Evolutionary conservation across 1,139 yeast species (phyloP).

Genomic region (Protomyces pachydermus): DNA sequence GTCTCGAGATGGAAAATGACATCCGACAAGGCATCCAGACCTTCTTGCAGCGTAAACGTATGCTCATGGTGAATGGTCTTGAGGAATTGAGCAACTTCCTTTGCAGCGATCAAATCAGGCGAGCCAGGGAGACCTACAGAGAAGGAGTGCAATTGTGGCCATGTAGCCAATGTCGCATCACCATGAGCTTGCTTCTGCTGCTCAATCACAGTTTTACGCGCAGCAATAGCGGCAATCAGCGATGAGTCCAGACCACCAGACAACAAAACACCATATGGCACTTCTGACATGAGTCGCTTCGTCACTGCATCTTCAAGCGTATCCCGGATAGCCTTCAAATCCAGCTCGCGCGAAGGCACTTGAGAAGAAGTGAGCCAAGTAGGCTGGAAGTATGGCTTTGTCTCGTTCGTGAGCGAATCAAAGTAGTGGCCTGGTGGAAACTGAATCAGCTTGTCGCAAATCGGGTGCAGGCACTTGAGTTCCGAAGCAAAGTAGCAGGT

Average conservation of each 20-base stretch:
- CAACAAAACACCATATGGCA: conserved; percentile 91
- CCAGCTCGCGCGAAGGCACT: conserved; percentile 71
- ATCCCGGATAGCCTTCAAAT: conserved; percentile 65
- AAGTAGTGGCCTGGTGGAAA: conserved; percentile 99
- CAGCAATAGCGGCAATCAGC: conserved; percentile 91
- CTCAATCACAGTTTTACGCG: conserved; percentile 70
- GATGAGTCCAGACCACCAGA: conserved; percentile 98
- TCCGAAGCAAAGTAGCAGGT: conserved; percentile 89
- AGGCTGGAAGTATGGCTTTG: conserved; percentile 85
- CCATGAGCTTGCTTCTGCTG: conserved; percentile 44
- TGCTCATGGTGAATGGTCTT: conserved; percentile 97
- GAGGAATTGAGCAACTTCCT: conserved; percentile 85
- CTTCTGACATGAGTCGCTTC: conserved; percentile 99
- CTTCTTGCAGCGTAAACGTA: conserved; percentile 92
- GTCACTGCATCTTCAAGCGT: conserved; percentile 89
- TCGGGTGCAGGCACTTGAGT: conserved; percentile 85
- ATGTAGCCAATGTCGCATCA: conserved; percentile 52
- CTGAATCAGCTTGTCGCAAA: conserved; percentile 84
- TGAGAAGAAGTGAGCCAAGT: conserved; percentile 83
- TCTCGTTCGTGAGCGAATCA: conserved; percentile 80
- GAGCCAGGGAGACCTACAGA: conserved; percentile 97
- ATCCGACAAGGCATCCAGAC: conserved; percentile 89
- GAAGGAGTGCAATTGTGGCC: conserved; percentile 80
- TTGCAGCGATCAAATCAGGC: conserved; percentile 94
- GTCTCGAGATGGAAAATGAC: conserved; percentile 95